Evolutionary conservation across 257 asterid genomes (phyloP), one percentile per base, ranked within the genome.

Genomic region (Solanum ossicruentum): DNA sequence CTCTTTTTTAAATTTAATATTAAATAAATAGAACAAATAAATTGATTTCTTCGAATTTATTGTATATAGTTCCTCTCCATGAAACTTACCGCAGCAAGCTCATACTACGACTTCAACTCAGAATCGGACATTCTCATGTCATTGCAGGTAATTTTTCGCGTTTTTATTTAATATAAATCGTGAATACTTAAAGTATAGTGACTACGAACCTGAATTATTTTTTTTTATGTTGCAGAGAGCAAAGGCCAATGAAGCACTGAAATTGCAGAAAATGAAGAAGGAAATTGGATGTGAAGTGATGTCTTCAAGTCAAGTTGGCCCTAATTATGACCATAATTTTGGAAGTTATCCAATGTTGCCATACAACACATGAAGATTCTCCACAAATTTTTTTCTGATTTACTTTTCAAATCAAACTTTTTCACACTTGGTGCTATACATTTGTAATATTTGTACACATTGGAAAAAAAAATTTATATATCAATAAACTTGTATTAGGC

Each of bases 71-170:
- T 93, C 88, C 95, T 95, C 57, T 95, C 98, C 7, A 91, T 93
- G 98, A 95, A 88, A 86, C 98, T 95, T 41, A 91, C 98, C 15
- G 98, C 97, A 41, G 98, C 97, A 69, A 93, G 95, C 91, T 72
- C 89, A n/a, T 86, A 84, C 55, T 63, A 92, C 52, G 92, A 91
- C 89, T 92, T 93, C 95, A 93, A 91, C 85, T 80, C 93, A 21
- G 94, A 92, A 61, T 87, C 89, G 54, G 93, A 91, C 61, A 84
- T 88, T 79, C 79, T 89, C 32, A 92, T 90, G 45, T 86, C 89
- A 83, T 85, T 92, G 84, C 97, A 92, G 96, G 97, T 92, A 5
- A 39, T 78, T 78, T 77, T 85, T 75, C 2, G 10, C 28, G 0
- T 56, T 58, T 39, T 36, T 65, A 54, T 2, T 0, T n/a, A 32